Conservation (phyloP, 345 rosid species). For the Bruguiera parviflora region DNA sequence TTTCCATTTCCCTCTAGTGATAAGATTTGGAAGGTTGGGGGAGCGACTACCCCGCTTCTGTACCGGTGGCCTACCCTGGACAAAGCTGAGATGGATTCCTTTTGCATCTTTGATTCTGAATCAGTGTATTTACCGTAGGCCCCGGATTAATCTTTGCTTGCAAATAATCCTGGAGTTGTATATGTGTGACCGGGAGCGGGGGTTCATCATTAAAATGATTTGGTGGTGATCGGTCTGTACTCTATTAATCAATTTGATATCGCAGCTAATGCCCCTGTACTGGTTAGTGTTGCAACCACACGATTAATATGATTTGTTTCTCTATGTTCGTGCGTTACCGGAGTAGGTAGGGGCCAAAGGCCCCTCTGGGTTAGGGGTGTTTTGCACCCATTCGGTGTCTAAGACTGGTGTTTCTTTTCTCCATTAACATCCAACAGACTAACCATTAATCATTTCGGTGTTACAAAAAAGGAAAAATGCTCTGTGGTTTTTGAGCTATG, state of each 20-base stretch:
- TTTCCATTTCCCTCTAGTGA: constrained; percentile 1
- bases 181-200: constrained; percentile 33
- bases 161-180: constrained; percentile 12
- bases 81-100: constrained; percentile 28
- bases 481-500: not conserved
- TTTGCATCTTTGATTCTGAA: constrained; percentile 27
- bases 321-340: not conserved
- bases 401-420: too few relatives aligned
- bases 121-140: constrained; percentile 35
- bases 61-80: constrained; percentile 37
- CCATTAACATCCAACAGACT: too few relatives aligned
- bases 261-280: constrained; percentile 24
- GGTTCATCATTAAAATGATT: too few relatives aligned
- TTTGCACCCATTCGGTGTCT: too few relatives aligned
- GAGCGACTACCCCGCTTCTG: constrained; percentile 15
- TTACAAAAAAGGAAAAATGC: too few relatives aligned
- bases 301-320: not conserved
- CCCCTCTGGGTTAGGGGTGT: too few relatives aligned
- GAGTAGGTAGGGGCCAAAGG: too few relatives aligned
- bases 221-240: constrained; percentile 25
- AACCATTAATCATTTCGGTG: too few relatives aligned
- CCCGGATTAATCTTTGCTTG: constrained; percentile 10
- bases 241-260: constrained; percentile 31
- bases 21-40: constrained; percentile 4
- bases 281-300: constrained; percentile 26